These are phyloP conservation scores for Medicago arabica DNA, from an alignment of 306 rosid species.

Conservation along the genomic window DNA sequence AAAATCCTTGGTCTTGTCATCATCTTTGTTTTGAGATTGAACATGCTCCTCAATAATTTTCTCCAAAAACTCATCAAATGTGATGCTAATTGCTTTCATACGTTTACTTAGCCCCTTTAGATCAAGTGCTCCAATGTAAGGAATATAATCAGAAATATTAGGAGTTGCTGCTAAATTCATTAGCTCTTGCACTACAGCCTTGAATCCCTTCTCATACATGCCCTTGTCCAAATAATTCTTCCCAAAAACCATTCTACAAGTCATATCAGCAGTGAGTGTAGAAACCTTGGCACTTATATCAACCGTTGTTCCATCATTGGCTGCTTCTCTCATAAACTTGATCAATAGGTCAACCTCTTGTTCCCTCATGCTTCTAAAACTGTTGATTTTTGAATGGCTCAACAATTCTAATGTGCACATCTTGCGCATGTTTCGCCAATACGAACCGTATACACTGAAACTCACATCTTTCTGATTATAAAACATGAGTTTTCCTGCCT, in stretches of 20 bases:
- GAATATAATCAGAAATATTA: constrained; percentile 63
- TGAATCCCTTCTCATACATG: constrained; percentile 59
- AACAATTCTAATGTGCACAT: constrained; percentile 71
- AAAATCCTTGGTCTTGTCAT: constrained; percentile 55
- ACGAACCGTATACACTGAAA: constrained; percentile 58
- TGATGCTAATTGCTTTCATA: constrained; percentile 51
- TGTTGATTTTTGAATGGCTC: constrained; percentile 51
- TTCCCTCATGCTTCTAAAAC: constrained; percentile 61
- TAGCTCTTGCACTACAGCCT: constrained; percentile 48
- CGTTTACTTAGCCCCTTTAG: constrained; percentile 61
- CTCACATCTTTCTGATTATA: constrained; percentile 54
- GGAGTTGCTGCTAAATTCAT: constrained; percentile 49
- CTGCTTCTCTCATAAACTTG: constrained; percentile 26
- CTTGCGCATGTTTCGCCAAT: constrained; percentile 75
- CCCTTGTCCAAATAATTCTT: constrained; percentile 60
- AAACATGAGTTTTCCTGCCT: constrained; percentile 47
- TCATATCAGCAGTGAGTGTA: constrained; percentile 46
- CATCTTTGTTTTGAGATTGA: constrained; percentile 35
- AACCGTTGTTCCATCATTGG: constrained; percentile 38
- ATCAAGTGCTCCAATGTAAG: constrained; percentile 57
- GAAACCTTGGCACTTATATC: constrained; percentile 58
- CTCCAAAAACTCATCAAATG: constrained; percentile 64
- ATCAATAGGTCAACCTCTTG: constrained; percentile 58
- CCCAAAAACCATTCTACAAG: constrained; percentile 64
- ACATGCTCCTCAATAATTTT: constrained; percentile 67